A percentile compares a stretch with the other conserved stretches of the same genome.
Conservation (phyloP, 495 filamentous ascomycete genomes). For the Parathielavia hyrcaniae region DNA sequence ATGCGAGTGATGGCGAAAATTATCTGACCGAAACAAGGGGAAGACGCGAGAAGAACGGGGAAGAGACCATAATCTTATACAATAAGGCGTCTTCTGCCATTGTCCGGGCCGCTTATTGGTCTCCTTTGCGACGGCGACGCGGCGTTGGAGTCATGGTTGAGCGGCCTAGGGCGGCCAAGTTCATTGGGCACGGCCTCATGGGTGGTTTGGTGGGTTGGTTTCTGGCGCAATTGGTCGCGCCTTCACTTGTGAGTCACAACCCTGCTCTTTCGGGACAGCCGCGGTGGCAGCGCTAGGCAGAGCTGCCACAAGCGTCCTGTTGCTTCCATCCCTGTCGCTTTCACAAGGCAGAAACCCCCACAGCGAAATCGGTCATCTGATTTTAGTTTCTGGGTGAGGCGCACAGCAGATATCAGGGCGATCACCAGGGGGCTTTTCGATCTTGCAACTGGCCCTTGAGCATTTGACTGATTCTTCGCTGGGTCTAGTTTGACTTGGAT, state of each 20-base stretch:
- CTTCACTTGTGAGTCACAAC: constrained; percentile 5
- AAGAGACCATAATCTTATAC: constrained; percentile 5
- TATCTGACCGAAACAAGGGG: constrained; percentile 10
- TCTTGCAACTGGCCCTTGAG: no score
- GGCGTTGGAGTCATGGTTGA: constrained; percentile 3
- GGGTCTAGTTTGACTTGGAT: no score
- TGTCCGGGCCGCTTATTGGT: not conserved
- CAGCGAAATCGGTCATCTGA: constrained; percentile 3
- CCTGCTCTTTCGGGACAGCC: not conserved
- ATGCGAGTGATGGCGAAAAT: not conserved
- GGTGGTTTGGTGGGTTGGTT: constrained; percentile 2
- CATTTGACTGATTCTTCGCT: no score
- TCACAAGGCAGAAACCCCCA: constrained; percentile 12
- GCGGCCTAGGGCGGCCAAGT: not conserved
- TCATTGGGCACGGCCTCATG: not conserved
- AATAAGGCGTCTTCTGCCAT: constrained; percentile 3
- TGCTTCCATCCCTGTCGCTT: not conserved
- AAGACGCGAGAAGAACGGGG: constrained; percentile 1
- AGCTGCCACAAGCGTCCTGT: not conserved
- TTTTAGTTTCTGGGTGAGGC: not conserved
- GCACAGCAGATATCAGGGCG: not conserved
- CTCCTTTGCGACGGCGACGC: not conserved
- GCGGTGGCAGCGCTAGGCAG: constrained; percentile 13
- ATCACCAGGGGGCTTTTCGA: not conserved
- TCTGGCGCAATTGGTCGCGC: not conserved